Evolutionary conservation across 345 rosid species (phyloP).

Genomic region (Theobroma cacao): DNA sequence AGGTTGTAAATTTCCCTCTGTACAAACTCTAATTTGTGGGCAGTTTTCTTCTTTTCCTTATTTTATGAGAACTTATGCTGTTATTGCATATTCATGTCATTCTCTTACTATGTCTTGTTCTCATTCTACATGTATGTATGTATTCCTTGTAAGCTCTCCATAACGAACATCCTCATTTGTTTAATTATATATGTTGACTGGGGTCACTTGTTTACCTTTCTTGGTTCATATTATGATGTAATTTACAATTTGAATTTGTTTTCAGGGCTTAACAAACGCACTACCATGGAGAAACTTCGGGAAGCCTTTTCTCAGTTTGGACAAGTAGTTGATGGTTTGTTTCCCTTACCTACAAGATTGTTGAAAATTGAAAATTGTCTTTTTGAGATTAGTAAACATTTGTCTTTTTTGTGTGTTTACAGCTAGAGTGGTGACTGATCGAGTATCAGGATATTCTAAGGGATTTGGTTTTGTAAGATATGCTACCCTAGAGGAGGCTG

Average conservation of each 20-base stretch:
- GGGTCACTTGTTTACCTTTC: not conserved
- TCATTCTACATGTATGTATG: not conserved
- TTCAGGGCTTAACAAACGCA: slow-evolving; percentile 84
- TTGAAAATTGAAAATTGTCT: not conserved
- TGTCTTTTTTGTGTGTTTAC: slow-evolving; percentile 9
- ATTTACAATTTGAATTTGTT: slow-evolving; percentile 1
- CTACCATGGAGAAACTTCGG: slow-evolving; percentile 61
- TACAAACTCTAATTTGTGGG: not conserved
- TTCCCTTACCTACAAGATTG: not conserved
- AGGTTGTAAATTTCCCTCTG: not conserved
- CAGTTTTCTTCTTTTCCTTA: not conserved
- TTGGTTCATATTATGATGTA: not conserved
- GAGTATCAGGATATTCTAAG: slow-evolving; percentile 79
- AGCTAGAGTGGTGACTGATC: slow-evolving; percentile 84
- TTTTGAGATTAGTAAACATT: not conserved
- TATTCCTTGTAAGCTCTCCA: not conserved
- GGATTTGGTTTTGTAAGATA: slow-evolving; percentile 94
- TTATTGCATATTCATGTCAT: not conserved
- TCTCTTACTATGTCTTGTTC: not conserved
- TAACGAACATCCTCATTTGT: not conserved
- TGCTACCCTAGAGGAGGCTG: slow-evolving; percentile 73
- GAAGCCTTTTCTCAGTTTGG: slow-evolving; percentile 80
- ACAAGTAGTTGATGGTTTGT: slow-evolving; percentile 74
- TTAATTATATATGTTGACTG: too few relatives aligned
- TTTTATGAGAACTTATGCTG: not conserved